Conservation (phyloP, 768 basidiomycete species). For the Pisolithus marmoratus region DNA sequence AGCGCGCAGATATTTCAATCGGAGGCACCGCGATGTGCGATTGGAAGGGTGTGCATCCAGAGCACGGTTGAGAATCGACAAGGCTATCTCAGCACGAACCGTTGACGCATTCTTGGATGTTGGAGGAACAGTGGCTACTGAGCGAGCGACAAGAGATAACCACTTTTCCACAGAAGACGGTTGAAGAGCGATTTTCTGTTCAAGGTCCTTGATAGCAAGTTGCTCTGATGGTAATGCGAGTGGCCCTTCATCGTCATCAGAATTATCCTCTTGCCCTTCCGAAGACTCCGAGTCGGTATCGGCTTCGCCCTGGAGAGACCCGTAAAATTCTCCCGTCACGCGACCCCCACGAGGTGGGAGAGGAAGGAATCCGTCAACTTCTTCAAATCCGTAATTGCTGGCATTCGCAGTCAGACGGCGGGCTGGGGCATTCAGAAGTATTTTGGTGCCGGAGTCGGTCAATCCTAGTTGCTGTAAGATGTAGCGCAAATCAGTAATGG, state of each 20-base stretch:
- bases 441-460: conserved; percentile 51
- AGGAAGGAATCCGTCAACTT: conserved; percentile 62
- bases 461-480: conserved; percentile 40
- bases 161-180: conserved; percentile 54
- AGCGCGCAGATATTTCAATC: conserved; percentile 60
- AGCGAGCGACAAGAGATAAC: conserved; percentile 59
- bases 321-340: conserved; percentile 41
- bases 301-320: conserved; percentile 34
- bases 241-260: conserved; percentile 28
- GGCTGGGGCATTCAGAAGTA: conserved; percentile 46
- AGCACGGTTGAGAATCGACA: conserved; percentile 64
- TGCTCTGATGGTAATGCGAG: conserved; percentile 49
- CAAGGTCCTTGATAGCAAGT: conserved; percentile 51
- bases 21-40: conserved; percentile 41
- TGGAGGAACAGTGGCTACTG: conserved; percentile 55
- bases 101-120: conserved; percentile 63
- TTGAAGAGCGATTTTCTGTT: conserved; percentile 44
- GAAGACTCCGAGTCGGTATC: conserved; percentile 31
- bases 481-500: conserved; percentile 3
- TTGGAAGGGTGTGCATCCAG: conserved; percentile 51
- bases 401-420: conserved; percentile 39
- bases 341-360: conserved; percentile 40
- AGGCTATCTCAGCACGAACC: conserved; percentile 63
- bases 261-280: conserved; percentile 26
- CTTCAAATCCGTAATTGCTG: conserved; percentile 45